Base-by-base conservation (phyloP, 768 basidiomycete species). In the Solioccasus polychromus region DNA sequence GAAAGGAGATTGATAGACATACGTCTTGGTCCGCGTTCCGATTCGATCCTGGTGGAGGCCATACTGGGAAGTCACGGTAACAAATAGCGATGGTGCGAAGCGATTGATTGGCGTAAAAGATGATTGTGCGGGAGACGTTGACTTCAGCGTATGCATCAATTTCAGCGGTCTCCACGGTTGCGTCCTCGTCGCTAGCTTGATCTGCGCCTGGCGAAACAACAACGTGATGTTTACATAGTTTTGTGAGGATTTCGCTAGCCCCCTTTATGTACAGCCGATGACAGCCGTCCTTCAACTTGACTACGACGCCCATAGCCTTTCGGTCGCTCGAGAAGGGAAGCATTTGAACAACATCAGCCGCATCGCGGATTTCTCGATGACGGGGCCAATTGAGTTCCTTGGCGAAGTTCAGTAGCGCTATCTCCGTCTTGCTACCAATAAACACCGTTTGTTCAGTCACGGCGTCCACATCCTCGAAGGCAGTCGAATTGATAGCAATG, bases 91-190 rank as follows among this genome's bases (percentile, higher is more conserved):
- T 90, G 2, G 96, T 97, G 39, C 95, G 82, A 9, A 97, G 82
- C 11, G 83, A 88, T 70, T 98, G 95, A 66, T 94, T 94, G 58
- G 94, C 94, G 64, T 99, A 98, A 68, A 96, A 95, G 54, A 95
- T 94, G 67, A 94, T 97, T 12, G 95, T 97, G 36, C 90, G 79
- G 22, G 76, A 78, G 62, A 97, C 91, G 61, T 97, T 97, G 59
- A 87, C 85, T 48, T 74, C 72, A 12, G 84, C 81, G 15, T 83
- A 69, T 9, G 78, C 71, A 55, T 82, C 82, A 46, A 96, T 91
- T 1, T 64, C 64, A 47, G 62, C 68, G 2, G 79, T 82, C 60
- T 83, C 76, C 35, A 94, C 65, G 24, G 64, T 54, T 3, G 55
- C 50, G 25, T 56, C 51, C 34, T 63, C 45, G 22, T 57, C 52